A percentile compares a stretch with the other conserved stretches of the same genome.
Evolutionary conservation across 768 basidiomycete genomes (phyloP).

Genomic region (Mycena galopus): DNA sequence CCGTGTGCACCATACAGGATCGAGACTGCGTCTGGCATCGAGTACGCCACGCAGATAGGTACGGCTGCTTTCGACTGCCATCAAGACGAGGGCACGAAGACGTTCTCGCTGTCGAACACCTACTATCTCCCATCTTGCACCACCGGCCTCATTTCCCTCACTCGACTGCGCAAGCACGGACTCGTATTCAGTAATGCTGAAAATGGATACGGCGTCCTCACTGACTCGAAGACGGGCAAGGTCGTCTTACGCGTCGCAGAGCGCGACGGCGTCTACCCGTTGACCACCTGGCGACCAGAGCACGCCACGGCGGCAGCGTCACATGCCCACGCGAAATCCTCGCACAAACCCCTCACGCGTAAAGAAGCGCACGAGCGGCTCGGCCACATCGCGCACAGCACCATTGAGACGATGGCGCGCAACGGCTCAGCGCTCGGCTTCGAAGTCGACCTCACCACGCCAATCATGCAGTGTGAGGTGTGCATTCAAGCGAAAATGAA

Average conservation of each 20-base stretch:
- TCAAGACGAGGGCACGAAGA: background rate
- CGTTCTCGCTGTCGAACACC: slow-evolving; percentile 7
- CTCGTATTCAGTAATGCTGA: too few relatives aligned
- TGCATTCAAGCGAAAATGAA: too few relatives aligned
- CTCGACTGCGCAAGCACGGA: too few relatives aligned
- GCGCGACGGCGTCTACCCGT: slow-evolving; percentile 24
- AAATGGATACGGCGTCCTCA: too few relatives aligned
- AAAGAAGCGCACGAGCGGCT: slow-evolving; percentile 17
- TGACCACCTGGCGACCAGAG: slow-evolving; percentile 14
- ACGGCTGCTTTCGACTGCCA: background rate
- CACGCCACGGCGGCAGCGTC: background rate
- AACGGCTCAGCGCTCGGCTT: too few relatives aligned
- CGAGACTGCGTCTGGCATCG: background rate
- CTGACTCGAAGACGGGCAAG: slow-evolving; percentile 16
- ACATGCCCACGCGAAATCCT: background rate
- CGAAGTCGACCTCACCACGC: too few relatives aligned
- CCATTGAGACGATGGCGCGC: too few relatives aligned
- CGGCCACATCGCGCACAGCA: slow-evolving; percentile 19
- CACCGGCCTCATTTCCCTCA: slow-evolving; percentile 22
- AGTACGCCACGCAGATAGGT: slow-evolving; percentile 8
- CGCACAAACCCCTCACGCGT: slow-evolving; percentile 11
- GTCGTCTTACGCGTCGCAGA: slow-evolving; percentile 19
- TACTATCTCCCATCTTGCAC: slow-evolving; percentile 18
- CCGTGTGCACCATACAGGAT: background rate
- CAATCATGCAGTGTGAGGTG: too few relatives aligned